These are phyloP conservation scores for Puccinia novopanici DNA, from an alignment of 1,284 basidiomycete genomes.

Conservation along the genomic window DNA sequence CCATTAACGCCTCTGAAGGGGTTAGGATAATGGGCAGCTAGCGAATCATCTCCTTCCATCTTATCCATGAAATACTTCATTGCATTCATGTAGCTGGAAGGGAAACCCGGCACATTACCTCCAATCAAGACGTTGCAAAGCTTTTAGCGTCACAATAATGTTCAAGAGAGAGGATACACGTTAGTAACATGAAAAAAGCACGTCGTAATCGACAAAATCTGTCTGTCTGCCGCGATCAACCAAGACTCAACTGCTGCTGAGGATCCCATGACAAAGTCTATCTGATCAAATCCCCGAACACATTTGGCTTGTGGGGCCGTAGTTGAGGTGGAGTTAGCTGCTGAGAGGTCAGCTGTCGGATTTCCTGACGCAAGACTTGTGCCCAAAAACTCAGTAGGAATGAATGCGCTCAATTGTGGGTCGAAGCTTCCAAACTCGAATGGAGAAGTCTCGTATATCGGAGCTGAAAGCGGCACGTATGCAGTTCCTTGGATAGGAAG, in stretches of 20 bases:
- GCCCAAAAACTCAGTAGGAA: conserved; percentile 57
- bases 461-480: conserved; percentile 52
- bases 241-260: conserved; percentile 39
- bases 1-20: conserved; percentile 52
- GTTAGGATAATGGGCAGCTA: conserved; percentile 23
- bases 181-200: neutral
- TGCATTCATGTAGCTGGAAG: neutral
- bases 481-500: neutral
- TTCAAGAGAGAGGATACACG: neutral
- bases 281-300: conserved; percentile 40
- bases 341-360: conserved; percentile 41
- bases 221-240: neutral
- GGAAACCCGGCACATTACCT: too few species aligned
- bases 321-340: too few species aligned
- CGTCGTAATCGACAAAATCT: too few species aligned
- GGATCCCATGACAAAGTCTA: conserved; percentile 28
- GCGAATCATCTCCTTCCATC: conserved; percentile 52
- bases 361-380: conserved; percentile 54
- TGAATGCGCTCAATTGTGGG: conserved; percentile 56
- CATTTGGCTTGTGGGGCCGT: neutral
- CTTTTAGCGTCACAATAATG: neutral
- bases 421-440: conserved; percentile 63
- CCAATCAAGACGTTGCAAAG: conserved; percentile 17
- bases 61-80: neutral
- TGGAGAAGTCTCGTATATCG: conserved; percentile 62